Evolutionary conservation across 2,329 filamentous ascomycete genomes (phyloP).

Genomic region (Hortaea werneckii): DNA sequence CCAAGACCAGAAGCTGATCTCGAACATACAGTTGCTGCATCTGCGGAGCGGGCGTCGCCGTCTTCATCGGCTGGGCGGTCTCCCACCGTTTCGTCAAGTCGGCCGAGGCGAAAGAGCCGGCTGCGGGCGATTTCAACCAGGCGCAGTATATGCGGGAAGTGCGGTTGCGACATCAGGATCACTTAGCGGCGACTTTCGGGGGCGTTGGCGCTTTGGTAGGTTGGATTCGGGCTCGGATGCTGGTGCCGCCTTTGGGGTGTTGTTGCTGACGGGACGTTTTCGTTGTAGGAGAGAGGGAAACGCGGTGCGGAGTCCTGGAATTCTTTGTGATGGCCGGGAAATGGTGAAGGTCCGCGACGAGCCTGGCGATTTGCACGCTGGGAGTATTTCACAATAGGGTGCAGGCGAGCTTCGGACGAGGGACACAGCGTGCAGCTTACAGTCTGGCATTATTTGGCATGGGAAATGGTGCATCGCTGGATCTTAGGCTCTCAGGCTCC

Average conservation of each 20-base stretch:
- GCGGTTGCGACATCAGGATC: slow-evolving; percentile 11
- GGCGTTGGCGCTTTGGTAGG: slow-evolving; percentile 1
- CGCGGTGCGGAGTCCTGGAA: not conserved
- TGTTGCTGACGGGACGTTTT: no score
- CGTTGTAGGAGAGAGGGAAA: not conserved
- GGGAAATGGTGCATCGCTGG: no score
- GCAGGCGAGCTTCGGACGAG: no score
- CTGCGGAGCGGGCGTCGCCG: slow-evolving; percentile 10
- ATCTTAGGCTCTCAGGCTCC: no score
- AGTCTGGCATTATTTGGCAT: no score
- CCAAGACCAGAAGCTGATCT: not conserved
- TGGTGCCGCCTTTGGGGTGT: no score
- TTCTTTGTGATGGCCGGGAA: not conserved
- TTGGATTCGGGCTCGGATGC: no score
- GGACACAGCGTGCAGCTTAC: no score
- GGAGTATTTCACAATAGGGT: no score
- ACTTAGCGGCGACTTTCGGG: not conserved
- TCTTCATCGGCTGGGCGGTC: slow-evolving; percentile 14
- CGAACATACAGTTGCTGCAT: slow-evolving; percentile 3
- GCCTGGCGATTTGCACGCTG: no score
- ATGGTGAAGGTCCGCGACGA: no score
- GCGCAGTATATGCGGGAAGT: slow-evolving; percentile 21
- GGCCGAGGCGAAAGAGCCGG: not conserved
- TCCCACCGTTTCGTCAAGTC: slow-evolving; percentile 12
- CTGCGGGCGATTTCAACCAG: slow-evolving; percentile 9